A percentile compares a stretch with the other conserved stretches of the same genome.
Evolutionary conservation across 176 grass and related monocot species (phyloP).

Genomic region (Eleusine indica): DNA sequence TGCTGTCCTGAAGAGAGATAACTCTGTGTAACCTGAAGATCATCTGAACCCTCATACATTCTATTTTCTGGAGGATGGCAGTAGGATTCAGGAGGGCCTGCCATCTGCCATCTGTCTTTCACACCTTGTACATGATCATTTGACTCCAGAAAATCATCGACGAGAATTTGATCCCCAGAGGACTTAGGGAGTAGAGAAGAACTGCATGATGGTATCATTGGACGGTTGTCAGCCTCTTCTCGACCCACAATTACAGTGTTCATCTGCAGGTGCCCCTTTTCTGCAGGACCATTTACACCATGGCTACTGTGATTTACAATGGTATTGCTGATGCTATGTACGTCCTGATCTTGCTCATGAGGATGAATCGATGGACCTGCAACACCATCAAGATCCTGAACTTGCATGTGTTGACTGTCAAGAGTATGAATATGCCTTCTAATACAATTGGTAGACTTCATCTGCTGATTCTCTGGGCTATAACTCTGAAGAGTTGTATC

Average conservation of each 20-base stretch:
- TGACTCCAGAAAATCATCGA: constrained; percentile 33
- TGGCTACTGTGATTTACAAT: background rate
- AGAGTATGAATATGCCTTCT: background rate
- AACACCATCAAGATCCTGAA: constrained; percentile 28
- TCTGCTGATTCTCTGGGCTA: constrained; percentile 7
- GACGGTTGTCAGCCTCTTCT: constrained; percentile 17
- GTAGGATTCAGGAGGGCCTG: constrained; percentile 39
- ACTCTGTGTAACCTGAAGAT: constrained; percentile 39
- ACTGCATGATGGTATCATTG: constrained; percentile 25
- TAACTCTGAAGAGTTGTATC: constrained; percentile 7
- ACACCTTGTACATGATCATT: constrained; percentile 31
- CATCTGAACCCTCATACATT: constrained; percentile 23
- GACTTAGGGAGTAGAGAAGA: constrained; percentile 28
- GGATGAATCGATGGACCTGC: constrained; percentile 20
- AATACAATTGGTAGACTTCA: constrained; percentile 18
- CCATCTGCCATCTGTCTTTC: constrained; percentile 41
- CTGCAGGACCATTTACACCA: constrained; percentile 25
- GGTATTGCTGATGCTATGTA: constrained; percentile 16
- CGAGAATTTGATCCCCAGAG: constrained; percentile 27
- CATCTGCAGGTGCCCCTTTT: constrained; percentile 28
- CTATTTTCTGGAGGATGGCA: constrained; percentile 36
- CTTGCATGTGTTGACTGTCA: constrained; percentile 1
- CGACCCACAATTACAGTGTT: constrained; percentile 8
- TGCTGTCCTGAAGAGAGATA: constrained; percentile 34
- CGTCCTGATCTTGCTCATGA: constrained; percentile 27